Conservation (phyloP, 345 rosid genomes). For the Aethionema arabicum region DNA sequence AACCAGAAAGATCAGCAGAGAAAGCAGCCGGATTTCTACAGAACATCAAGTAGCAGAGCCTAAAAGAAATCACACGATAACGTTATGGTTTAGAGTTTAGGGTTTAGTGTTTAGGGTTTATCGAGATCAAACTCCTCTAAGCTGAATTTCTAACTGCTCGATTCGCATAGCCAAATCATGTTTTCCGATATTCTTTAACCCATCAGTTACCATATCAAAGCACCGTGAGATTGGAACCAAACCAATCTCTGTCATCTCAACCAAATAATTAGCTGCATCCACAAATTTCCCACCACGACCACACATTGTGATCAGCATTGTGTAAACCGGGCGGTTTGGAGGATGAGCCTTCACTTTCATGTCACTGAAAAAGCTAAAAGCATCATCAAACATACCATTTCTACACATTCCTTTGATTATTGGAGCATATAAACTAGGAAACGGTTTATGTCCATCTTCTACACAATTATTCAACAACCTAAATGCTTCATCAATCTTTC, state of each 20-base stretch:
- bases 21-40: background rate
- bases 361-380: constrained; percentile 77
- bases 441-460: constrained; percentile 85
- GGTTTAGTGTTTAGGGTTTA: background rate
- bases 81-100: too few species aligned
- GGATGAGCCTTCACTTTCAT: constrained; percentile 88
- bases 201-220: constrained; percentile 89
- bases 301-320: constrained; percentile 90
- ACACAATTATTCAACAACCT: constrained; percentile 57
- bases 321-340: constrained; percentile 84
- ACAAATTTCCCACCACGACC: constrained; percentile 83
- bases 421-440: constrained; percentile 90
- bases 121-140: constrained; percentile 44
- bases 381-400: constrained; percentile 83
- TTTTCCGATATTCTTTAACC: constrained; percentile 79
- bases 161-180: constrained; percentile 82
- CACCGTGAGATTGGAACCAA: constrained; percentile 77
- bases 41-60: background rate
- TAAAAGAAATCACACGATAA: background rate
- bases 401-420: constrained; percentile 75
- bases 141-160: constrained; percentile 72
- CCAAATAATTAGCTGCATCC: constrained; percentile 79
- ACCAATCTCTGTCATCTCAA: constrained; percentile 92
- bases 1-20: too few species aligned
- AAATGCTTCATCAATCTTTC: constrained; percentile 80